These are phyloP conservation scores for Vanderwaltozyma yarrowii DNA, from an alignment of 805 yeast genomes.

Conservation along the genomic window DNA sequence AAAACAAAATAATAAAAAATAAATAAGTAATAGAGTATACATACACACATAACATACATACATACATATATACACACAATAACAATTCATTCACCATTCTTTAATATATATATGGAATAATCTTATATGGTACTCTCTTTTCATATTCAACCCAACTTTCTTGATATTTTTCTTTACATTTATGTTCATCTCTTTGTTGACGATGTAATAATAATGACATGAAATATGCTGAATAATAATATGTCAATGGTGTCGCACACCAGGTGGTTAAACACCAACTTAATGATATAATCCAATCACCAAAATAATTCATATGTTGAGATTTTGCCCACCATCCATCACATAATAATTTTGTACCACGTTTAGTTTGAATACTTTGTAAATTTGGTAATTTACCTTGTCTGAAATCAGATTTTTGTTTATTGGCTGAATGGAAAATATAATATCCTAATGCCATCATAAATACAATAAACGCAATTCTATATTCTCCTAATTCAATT, in stretches of 20 bases:
- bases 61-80: slow-evolving; percentile 2
- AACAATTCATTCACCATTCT: background rate
- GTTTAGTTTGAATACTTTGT: slow-evolving; percentile 57
- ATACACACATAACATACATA: slow-evolving; percentile 1
- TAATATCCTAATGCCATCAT: slow-evolving; percentile 58
- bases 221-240: slow-evolving; percentile 79
- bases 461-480: slow-evolving; percentile 30
- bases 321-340: slow-evolving; percentile 96
- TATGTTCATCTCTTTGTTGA: slow-evolving; percentile 83
- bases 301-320: slow-evolving; percentile 90
- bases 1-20: slow-evolving; percentile 1
- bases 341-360: slow-evolving; percentile 69
- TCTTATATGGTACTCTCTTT: slow-evolving; percentile 72
- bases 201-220: slow-evolving; percentile 76
- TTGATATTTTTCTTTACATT: slow-evolving; percentile 81
- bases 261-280: slow-evolving; percentile 93
- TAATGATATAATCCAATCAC: slow-evolving; percentile 88
- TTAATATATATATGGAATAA: slow-evolving; percentile 78
- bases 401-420: slow-evolving; percentile 76
- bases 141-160: slow-evolving; percentile 80
- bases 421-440: slow-evolving; percentile 76
- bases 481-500: slow-evolving; percentile 27
- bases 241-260: slow-evolving; percentile 67
- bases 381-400: slow-evolving; percentile 63
- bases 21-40: background rate